These are phyloP conservation scores for Vitellaria paradoxa DNA, from an alignment of 179 eudicot genomes.

Conservation along the genomic window DNA sequence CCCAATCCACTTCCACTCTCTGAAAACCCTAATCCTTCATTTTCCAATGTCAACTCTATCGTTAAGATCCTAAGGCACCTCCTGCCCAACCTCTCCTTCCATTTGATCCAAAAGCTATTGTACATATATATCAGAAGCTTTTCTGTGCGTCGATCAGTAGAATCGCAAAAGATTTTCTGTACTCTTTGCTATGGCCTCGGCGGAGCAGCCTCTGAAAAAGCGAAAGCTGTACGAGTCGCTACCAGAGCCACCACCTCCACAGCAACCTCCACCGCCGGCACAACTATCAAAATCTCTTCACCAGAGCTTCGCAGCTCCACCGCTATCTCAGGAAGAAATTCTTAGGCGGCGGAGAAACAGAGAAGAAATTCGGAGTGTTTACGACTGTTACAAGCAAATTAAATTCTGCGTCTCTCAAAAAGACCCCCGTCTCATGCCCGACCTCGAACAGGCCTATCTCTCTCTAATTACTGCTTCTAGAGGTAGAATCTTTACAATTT, in stretches of 20 bases:
- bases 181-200: conserved; percentile 32
- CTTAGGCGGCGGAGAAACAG: conserved; percentile 54
- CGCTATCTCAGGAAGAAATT: conserved; percentile 63
- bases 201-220: conserved; percentile 89
- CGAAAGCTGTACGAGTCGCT: conserved; percentile 60
- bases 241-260: conserved; percentile 29
- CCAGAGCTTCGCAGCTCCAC: conserved; percentile 29
- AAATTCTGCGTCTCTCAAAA: conserved; percentile 49
- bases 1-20: too few relatives aligned
- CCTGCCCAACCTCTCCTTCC: too few relatives aligned
- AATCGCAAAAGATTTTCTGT: not conserved
- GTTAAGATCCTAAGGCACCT: too few relatives aligned
- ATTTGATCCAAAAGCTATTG: too few relatives aligned
- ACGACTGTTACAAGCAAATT: conserved; percentile 64
- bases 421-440: conserved; percentile 50
- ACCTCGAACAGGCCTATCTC: conserved; percentile 75
- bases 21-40: too few relatives aligned
- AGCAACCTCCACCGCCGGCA: conserved; percentile 33
- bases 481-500: conserved; percentile 39
- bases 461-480: conserved; percentile 78
- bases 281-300: conserved; percentile 17
- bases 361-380: conserved; percentile 72
- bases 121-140: too few relatives aligned
- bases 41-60: too few relatives aligned
- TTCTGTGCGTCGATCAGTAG: not conserved